Percentiles rank a stretch among this genome's conserved stretches.
These are phyloP conservation scores for Trypanosoma conorhini DNA, from an alignment of 208 protist genomes.

Conservation along the genomic window DNA sequence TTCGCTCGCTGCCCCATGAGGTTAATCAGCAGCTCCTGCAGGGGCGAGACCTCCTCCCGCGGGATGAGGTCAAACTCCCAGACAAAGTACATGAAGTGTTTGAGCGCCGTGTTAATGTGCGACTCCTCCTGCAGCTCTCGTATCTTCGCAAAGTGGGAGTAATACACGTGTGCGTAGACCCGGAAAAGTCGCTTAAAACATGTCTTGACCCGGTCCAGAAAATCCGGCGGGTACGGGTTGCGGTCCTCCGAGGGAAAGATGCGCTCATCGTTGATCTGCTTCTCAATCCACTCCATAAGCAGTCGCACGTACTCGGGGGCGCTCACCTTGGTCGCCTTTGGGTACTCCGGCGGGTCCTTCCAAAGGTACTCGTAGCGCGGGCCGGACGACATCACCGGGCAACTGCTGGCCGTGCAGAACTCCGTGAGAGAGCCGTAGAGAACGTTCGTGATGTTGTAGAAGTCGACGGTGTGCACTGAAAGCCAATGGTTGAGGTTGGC, in stretches of 20 bases:
- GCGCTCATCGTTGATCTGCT: conserved; percentile 95
- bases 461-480: conserved; percentile 98
- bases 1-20: conserved; percentile 81
- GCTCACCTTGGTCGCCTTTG: conserved; percentile 94
- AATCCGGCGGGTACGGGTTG: conserved; percentile 88
- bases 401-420: conserved; percentile 96
- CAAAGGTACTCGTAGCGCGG: conserved; percentile 97
- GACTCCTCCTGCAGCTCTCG: conserved; percentile 95
- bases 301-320: conserved; percentile 98
- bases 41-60: conserved; percentile 74
- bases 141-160: conserved; percentile 97
- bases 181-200: conserved; percentile 99
- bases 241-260: conserved; percentile 96
- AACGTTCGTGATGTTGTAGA: conserved; percentile 99
- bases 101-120: conserved; percentile 98
- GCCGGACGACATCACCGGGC: conserved; percentile 96
- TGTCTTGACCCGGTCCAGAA: conserved; percentile 89
- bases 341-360: conserved; percentile 95
- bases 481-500: conserved; percentile 98
- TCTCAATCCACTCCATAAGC: conserved; percentile 99
- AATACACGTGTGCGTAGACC: conserved; percentile 99
- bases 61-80: conserved; percentile 91
- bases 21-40: conserved; percentile 82
- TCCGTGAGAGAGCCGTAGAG: conserved; percentile 99
- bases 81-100: conserved; percentile 92